Conservation (phyloP, 805 yeast genomes). For the Candida saitoana region DNA sequence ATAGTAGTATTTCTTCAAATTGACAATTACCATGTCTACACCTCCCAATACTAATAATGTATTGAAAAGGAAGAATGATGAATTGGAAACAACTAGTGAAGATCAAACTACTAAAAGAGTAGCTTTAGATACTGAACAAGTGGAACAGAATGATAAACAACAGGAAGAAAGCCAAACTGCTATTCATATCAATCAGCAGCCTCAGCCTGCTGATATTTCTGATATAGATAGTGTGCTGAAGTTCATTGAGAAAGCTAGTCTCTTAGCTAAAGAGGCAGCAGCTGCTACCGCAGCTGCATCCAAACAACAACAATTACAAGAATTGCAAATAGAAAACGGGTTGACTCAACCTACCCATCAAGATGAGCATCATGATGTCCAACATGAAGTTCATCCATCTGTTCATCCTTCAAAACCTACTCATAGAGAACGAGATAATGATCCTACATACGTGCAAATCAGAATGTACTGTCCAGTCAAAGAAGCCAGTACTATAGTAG, state of each 20-base stretch:
- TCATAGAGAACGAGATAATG: conserved; percentile 42
- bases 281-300: conserved; percentile 9
- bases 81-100: conserved; percentile 36
- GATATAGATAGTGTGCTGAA: conserved; percentile 14
- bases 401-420: conserved; percentile 25
- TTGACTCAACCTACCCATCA: conserved; percentile 2
- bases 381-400: conserved; percentile 7
- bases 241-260: conserved; percentile 1
- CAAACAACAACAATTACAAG: conserved; percentile 6
- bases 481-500: conserved; percentile 73
- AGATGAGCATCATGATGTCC: background rate
- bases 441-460: conserved; percentile 60
- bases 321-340: conserved; percentile 8
- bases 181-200: conserved; percentile 13
- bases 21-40: conserved; percentile 5
- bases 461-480: conserved; percentile 73
- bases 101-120: conserved; percentile 60
- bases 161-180: conserved; percentile 43
- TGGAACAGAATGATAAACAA: conserved; percentile 39
- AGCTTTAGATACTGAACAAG: conserved; percentile 62
- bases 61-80: conserved; percentile 70
- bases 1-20: conserved; percentile 24
- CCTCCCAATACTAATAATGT: conserved; percentile 18
- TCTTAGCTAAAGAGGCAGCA: conserved; percentile 5
- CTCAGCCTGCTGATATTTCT: background rate